A percentile compares a stretch with the other conserved stretches of the same genome.
These are phyloP conservation scores for Pseudognaphalium luteoalbum DNA, from an alignment of 129 eudicot genomes.

Conservation along the genomic window DNA sequence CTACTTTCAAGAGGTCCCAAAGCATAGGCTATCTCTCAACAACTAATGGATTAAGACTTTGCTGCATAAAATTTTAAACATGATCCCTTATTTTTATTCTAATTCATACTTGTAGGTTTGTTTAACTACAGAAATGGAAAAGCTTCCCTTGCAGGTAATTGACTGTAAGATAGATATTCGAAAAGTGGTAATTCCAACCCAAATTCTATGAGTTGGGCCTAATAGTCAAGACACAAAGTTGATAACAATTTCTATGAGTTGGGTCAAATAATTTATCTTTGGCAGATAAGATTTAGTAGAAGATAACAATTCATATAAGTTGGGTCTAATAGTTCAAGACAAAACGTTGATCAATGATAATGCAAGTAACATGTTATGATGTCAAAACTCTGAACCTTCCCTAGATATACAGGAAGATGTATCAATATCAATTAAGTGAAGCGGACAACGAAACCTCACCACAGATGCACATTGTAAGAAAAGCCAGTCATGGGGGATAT, in stretches of 20 bases:
- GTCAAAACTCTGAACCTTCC: slow-evolving; percentile 5
- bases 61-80: background rate
- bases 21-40: background rate
- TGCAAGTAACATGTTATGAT: background rate
- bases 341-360: background rate
- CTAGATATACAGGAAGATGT: background rate
- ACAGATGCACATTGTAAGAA: slow-evolving; percentile 96
- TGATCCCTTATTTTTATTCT: background rate
- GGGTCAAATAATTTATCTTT: background rate
- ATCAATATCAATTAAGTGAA: background rate
- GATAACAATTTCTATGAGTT: too few species aligned
- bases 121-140: background rate
- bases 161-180: background rate
- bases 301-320: background rate
- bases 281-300: background rate
- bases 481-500: slow-evolving; percentile 97
- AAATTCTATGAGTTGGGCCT: too few species aligned
- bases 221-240: background rate
- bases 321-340: slow-evolving; percentile 2
- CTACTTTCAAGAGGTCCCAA: background rate
- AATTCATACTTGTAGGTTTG: background rate
- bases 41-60: background rate
- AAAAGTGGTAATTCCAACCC: background rate
- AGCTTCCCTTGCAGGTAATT: background rate
- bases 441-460: slow-evolving; percentile 48